Conservation (phyloP, 2,329 filamentous ascomycete genomes). For the Epicoccum sorghinum region DNA sequence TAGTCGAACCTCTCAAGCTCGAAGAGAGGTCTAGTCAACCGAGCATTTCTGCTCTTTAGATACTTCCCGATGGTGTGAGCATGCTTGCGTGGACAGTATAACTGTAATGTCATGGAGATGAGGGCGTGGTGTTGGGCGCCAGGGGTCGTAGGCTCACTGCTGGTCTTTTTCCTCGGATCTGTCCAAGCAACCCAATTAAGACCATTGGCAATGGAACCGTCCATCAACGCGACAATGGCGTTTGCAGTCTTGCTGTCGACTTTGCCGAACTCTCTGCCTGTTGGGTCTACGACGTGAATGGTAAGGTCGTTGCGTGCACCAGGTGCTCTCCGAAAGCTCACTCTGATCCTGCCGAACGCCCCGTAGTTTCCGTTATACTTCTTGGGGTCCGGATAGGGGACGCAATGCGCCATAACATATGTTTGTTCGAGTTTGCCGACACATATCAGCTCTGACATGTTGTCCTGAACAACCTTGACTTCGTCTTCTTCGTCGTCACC, state of each 20-base stretch:
- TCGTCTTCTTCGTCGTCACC: slow-evolving; percentile 65
- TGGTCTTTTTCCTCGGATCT: slow-evolving; percentile 66
- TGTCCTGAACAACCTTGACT: slow-evolving; percentile 62
- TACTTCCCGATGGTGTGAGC: slow-evolving; percentile 70
- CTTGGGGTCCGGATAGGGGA: slow-evolving; percentile 72
- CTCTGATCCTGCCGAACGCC: slow-evolving; percentile 71
- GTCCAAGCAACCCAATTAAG: slow-evolving; percentile 77
- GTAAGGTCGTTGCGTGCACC: slow-evolving; percentile 64
- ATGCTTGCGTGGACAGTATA: slow-evolving; percentile 77
- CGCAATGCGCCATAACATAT: slow-evolving; percentile 68
- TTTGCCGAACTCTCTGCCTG: slow-evolving; percentile 73
- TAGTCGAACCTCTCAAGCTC: slow-evolving; percentile 71
- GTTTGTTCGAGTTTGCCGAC: slow-evolving; percentile 77
- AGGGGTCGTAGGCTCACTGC: slow-evolving; percentile 56
- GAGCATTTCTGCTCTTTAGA: slow-evolving; percentile 69
- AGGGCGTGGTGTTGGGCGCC: slow-evolving; percentile 30
- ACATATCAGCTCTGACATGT: slow-evolving; percentile 74
- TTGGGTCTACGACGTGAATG: slow-evolving; percentile 77
- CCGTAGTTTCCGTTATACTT: slow-evolving; percentile 64
- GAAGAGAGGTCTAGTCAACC: slow-evolving; percentile 66
- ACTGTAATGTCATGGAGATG: slow-evolving; percentile 68
- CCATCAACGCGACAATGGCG: slow-evolving; percentile 75
- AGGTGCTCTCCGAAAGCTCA: slow-evolving; percentile 66
- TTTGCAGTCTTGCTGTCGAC: slow-evolving; percentile 71
- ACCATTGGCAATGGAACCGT: slow-evolving; percentile 62